Base-by-base conservation (phyloP, 345 rosid genomes). In the Populus pruinosa region DNA sequence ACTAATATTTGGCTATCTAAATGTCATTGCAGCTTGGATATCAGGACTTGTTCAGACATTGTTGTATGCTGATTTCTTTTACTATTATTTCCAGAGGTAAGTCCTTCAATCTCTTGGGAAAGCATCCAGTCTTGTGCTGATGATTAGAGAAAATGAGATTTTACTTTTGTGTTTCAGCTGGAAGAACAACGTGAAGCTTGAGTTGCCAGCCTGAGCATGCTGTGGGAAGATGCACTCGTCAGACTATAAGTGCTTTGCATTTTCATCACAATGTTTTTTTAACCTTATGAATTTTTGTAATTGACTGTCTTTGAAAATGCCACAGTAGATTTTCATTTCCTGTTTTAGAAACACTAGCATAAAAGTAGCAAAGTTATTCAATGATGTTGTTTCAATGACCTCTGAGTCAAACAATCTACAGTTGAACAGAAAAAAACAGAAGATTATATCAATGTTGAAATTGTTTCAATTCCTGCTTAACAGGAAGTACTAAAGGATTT, bases 171-270 rank as follows among this genome's bases (percentile, higher is more conserved):
- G 43, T 25, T 69, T 89, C 87, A 90, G 94, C 90, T 92, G 94
- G 97, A 92, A 89, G 88, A 92, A 88, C 92, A 90, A 91, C 87
- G 85, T 87, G 79, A 92, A 81, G 88, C 94, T 94, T n/a, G 88
- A 90, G 79, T 86, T 92, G 63, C 97, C 97, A 1, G 97, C 97
- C 64, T 94, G 86, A 83, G 70, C 53, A 25, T 23, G 33, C 35
- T 35, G 53, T 27, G 5, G 55, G 72, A 69, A 39, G 12, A 41
- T 5, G 25, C 27, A 13, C 1, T 43, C 2, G 13, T 69, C 3
- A 2, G 53, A 41, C 44, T 11, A 4, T 0, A 21, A 43, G 20
- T 11, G 35, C 59, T 8, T n/a, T 27, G 56, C 56, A 14, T 70
- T 43, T 25, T 67, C 13, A 25, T 59, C 11, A 25, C 11, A 23